Percentiles rank a stretch among this genome's conserved stretches.
These are phyloP conservation scores for Vaucheria bursata DNA, from an alignment of 352 stramenopile genomes.

Conservation along the genomic window DNA sequence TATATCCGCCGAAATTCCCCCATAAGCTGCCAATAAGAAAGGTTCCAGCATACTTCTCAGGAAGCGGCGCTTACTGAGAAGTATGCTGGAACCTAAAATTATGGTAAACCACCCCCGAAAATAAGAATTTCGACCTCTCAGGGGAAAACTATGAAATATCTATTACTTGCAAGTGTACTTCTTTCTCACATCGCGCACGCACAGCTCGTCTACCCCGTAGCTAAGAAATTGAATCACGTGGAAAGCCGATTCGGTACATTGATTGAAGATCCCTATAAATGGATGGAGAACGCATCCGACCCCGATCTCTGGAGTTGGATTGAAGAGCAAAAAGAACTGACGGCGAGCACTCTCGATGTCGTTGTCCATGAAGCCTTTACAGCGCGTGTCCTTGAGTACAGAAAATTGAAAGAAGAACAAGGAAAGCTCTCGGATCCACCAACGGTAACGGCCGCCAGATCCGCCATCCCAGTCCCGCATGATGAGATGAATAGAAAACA, in stretches of 20 bases:
- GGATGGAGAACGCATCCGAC: not conserved
- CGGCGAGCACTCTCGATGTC: not conserved
- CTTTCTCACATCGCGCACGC: not conserved
- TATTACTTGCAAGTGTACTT: not conserved
- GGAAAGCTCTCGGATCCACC: not conserved
- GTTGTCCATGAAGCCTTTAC: not conserved
- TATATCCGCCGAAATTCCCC: too few relatives aligned
- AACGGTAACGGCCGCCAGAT: not conserved
- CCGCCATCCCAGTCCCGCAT: not conserved
- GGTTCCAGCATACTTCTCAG: too few relatives aligned
- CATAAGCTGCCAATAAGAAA: too few relatives aligned
- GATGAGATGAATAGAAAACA: not conserved
- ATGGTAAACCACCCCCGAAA: too few relatives aligned
- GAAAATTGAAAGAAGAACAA: slow-evolving; percentile 1
- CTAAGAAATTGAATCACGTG: not conserved
- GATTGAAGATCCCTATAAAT: not conserved
- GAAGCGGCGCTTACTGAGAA: too few relatives aligned
- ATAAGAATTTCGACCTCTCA: too few relatives aligned
- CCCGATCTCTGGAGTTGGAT: not conserved
- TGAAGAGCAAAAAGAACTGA: not conserved
- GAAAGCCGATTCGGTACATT: not conserved
- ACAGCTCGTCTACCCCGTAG: not conserved
- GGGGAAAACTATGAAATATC: not conserved
- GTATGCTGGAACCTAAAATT: too few relatives aligned
- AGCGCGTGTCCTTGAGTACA: not conserved